These are phyloP conservation scores for Geotrichum aggregatum DNA, from an alignment of 1,139 yeast genomes.

Conservation along the genomic window DNA sequence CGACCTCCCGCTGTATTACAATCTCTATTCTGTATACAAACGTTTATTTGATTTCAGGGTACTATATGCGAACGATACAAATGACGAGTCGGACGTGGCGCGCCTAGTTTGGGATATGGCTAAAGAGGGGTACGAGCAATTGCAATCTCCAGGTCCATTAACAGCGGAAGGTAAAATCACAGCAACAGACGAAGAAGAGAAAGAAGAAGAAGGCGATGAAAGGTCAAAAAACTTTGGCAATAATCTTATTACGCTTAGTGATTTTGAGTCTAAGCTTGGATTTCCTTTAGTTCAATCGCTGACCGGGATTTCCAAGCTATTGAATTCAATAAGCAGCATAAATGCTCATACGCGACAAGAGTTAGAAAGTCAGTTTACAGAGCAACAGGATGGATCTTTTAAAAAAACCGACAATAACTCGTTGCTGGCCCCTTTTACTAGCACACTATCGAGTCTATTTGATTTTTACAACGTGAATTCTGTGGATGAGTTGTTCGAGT, in stretches of 20 bases:
- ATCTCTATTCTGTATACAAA: neutral
- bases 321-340: too few relatives aligned
- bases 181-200: neutral
- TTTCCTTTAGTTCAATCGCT: neutral
- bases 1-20: neutral
- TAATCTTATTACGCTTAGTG: too few relatives aligned
- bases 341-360: too few relatives aligned
- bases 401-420: too few relatives aligned
- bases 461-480: slow-evolving; percentile 6
- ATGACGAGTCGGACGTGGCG: neutral
- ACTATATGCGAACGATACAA: neutral
- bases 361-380: neutral
- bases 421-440: too few relatives aligned
- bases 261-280: too few relatives aligned
- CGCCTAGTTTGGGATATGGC: neutral
- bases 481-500: neutral
- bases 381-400: too few relatives aligned
- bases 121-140: neutral
- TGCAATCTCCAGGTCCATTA: too few relatives aligned
- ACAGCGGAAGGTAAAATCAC: too few relatives aligned
- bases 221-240: too few relatives aligned
- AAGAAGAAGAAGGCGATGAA: neutral
- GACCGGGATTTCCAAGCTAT: neutral
- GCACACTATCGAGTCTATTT: neutral
- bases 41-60: neutral